Percentiles rank a stretch among this genome's conserved stretches.
These are phyloP conservation scores for Neoboletus subvelutipes DNA, from an alignment of 768 basidiomycete species.

Conservation along the genomic window DNA sequence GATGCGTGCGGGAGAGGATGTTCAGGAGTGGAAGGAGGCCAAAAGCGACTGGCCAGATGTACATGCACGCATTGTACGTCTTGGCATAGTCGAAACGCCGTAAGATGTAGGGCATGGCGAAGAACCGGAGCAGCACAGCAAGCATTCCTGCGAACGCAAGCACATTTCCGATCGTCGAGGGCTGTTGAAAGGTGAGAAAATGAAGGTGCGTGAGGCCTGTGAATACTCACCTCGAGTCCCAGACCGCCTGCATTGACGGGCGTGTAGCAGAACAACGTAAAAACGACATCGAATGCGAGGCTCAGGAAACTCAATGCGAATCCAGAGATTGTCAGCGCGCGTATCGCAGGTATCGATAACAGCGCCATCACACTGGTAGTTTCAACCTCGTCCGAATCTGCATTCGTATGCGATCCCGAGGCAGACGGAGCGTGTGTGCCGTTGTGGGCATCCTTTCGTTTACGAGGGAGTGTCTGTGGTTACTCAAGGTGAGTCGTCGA, in stretches of 20 bases:
- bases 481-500: neutral
- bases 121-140: conserved; percentile 48
- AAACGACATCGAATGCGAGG: conserved; percentile 61
- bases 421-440: neutral
- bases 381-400: neutral
- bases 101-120: conserved; percentile 52
- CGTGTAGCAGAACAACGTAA: conserved; percentile 67
- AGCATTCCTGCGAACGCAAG: conserved; percentile 52
- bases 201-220: neutral
- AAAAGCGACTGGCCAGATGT: conserved; percentile 54
- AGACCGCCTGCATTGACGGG: conserved; percentile 55
- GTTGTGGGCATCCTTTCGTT: neutral
- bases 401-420: neutral
- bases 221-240: conserved; percentile 44
- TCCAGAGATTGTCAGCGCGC: conserved; percentile 50
- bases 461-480: conserved; percentile 18
- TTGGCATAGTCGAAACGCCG: conserved; percentile 45
- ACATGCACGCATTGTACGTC: conserved; percentile 53
- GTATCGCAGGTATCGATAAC: conserved; percentile 50
- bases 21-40: conserved; percentile 51
- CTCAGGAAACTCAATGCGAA: conserved; percentile 50
- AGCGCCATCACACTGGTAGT: conserved; percentile 35
- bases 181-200: conserved; percentile 30
- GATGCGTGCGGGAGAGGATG: conserved; percentile 39
- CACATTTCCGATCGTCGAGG: conserved; percentile 54